Conservation (phyloP, 2,329 filamentous ascomycete species). For the Apiospora rasikravindrae region DNA sequence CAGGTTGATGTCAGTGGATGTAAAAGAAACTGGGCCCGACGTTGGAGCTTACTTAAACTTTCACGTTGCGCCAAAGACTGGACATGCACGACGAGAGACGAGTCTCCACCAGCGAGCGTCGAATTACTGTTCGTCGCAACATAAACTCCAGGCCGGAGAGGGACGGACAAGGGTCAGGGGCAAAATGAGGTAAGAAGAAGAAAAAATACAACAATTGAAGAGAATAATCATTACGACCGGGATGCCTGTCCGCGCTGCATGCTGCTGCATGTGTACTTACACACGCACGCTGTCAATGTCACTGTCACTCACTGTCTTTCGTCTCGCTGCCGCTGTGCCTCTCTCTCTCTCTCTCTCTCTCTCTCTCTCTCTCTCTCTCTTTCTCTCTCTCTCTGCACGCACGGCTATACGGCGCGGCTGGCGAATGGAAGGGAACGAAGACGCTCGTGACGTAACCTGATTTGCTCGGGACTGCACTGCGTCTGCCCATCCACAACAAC, state of each 20-base stretch:
- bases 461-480: conserved; percentile 1
- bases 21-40: conserved; percentile 17
- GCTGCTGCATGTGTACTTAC: neutral
- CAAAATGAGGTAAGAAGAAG: no score
- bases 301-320: neutral
- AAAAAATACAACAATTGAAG: neutral
- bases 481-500: conserved; percentile 5
- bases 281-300: neutral
- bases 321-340: no score
- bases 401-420: conserved; percentile 13
- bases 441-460: conserved; percentile 10
- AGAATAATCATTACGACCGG: neutral
- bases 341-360: no score
- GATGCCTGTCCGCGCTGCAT: conserved; percentile 1
- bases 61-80: neutral
- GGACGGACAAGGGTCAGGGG: neutral
- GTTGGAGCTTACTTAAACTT: conserved; percentile 18
- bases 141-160: neutral
- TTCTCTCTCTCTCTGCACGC: neutral
- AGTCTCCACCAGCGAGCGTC: neutral
- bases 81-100: neutral
- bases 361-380: no score
- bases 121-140: conserved; percentile 4
- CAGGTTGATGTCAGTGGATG: conserved; percentile 17
- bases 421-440: neutral